phyloP scores from a whole-genome alignment of 139 green algal genomes.

The Dunaliella primolecta region DNA sequence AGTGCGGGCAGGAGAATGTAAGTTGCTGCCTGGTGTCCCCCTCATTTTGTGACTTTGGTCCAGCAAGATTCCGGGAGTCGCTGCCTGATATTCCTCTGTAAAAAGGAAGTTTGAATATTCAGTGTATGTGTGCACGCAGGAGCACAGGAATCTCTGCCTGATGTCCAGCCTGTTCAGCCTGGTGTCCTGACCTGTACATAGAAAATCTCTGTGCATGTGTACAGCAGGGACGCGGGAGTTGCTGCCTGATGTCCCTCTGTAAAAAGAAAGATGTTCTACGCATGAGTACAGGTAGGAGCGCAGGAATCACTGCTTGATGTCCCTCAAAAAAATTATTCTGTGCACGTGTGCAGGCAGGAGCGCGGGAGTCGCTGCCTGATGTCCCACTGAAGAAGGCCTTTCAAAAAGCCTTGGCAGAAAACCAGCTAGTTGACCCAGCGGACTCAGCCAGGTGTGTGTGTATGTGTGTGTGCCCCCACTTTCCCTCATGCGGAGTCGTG shows the following conservation, averaged over 20 bases:
- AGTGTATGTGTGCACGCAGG: background rate
- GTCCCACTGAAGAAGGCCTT: constrained; percentile 1
- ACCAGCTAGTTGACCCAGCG: background rate
- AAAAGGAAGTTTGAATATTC: background rate
- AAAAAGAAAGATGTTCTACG: background rate
- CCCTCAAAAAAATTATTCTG: background rate
- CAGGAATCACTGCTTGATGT: background rate
- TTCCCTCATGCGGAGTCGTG: no score
- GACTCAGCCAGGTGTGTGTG: constrained; percentile 10
- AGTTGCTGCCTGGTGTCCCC: background rate
- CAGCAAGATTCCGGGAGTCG: background rate
- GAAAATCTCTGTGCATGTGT: background rate
- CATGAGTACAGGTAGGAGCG: background rate
- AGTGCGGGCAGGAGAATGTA: background rate
- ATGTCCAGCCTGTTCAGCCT: background rate
- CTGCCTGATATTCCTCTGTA: background rate
- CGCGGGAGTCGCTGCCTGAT: background rate
- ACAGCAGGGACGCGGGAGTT: background rate
- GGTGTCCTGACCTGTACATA: no score
- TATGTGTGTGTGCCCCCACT: background rate
- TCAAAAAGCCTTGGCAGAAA: background rate
- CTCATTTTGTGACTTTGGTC: background rate
- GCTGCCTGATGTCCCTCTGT: background rate
- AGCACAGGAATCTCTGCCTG: background rate
- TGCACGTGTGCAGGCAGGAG: background rate